phyloP scores from a whole-genome alignment of 148 eudicot species.

The Polygonum aviculare region DNA sequence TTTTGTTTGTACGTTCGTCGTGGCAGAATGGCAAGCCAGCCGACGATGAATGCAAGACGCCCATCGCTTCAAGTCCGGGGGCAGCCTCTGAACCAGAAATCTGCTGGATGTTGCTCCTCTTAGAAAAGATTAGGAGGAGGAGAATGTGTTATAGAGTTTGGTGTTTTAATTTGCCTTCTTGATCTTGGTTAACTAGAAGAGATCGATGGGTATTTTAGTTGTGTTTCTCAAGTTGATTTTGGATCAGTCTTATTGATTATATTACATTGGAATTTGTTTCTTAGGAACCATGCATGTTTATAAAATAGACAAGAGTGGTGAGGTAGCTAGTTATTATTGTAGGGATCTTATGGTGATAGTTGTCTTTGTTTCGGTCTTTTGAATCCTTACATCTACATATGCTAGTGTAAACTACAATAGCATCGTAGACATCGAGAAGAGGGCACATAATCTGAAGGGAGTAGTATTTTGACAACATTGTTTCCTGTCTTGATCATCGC shows the following conservation, averaged over 20 bases:
- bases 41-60: conserved; percentile 43
- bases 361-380: too few relatives aligned
- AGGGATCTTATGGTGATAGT: too few relatives aligned
- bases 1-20: neutral
- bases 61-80: conserved; percentile 67
- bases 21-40: conserved; percentile 66
- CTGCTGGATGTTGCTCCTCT: conserved; percentile 62
- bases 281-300: neutral
- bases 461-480: too few relatives aligned
- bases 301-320: neutral
- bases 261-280: neutral
- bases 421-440: too few relatives aligned
- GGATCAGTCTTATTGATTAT: neutral
- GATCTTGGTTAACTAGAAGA: neutral
- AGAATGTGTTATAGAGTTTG: neutral
- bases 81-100: conserved; percentile 54
- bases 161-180: neutral
- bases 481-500: too few relatives aligned
- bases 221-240: neutral
- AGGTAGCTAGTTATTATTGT: too few relatives aligned
- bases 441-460: too few relatives aligned
- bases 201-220: neutral
- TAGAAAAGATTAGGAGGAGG: neutral
- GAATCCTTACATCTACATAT: too few relatives aligned
- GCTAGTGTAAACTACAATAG: too few relatives aligned